Evolutionary conservation across 345 rosid species (phyloP).

Genomic region (Lumnitzera racemosa): DNA sequence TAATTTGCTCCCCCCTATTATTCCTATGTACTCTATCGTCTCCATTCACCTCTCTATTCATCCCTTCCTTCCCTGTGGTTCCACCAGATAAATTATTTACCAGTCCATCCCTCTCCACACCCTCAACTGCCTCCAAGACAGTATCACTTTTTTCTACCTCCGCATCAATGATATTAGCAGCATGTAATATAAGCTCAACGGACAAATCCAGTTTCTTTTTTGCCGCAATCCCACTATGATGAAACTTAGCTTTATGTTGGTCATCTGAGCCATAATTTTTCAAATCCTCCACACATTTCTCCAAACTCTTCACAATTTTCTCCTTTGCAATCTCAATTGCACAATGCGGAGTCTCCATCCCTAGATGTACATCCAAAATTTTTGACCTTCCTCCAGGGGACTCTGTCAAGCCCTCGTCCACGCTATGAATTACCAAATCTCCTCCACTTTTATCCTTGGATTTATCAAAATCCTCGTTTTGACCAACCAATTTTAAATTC

Average conservation of each 20-base stretch:
- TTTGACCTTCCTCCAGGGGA: conserved; percentile 11
- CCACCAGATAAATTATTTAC: background rate
- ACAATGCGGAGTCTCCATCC: conserved; percentile 7
- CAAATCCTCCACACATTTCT: conserved; percentile 19
- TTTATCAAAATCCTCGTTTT: too few relatives aligned
- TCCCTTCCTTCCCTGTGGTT: background rate
- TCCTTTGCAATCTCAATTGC: background rate
- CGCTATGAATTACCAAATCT: background rate
- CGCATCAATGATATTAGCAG: conserved; percentile 9
- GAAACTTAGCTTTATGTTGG: conserved; percentile 4
- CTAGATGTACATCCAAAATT: conserved; percentile 7
- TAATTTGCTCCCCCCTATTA: background rate
- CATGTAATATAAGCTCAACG: background rate
- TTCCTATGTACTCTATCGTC: background rate
- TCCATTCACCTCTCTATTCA: background rate
- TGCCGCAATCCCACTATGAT: conserved; percentile 4
- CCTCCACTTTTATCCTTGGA: too few relatives aligned
- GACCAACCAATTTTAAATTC: too few relatives aligned
- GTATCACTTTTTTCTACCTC: conserved; percentile 4
- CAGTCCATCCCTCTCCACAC: background rate
- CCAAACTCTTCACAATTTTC: conserved; percentile 7
- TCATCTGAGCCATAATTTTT: conserved; percentile 6
- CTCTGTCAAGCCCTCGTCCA: conserved; percentile 5
- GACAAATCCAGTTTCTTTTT: conserved; percentile 19
- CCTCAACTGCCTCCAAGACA: background rate